Conservation (phyloP, 495 filamentous ascomycete genomes). For the Aspergillus leporis region DNA sequence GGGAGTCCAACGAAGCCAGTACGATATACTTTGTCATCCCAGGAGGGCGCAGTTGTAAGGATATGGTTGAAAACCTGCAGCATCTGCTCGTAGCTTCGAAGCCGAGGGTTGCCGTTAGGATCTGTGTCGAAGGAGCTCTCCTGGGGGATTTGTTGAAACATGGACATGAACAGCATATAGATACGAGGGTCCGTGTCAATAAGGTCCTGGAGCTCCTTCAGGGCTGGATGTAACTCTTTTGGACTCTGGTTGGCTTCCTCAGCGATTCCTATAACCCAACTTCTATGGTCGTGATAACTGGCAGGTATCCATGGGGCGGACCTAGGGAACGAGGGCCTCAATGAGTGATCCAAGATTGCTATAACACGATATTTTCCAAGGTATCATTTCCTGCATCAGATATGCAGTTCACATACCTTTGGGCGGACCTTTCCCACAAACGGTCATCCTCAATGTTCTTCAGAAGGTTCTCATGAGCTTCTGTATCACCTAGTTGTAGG, state of each 20-base stretch:
- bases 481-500: too few species aligned
- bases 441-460: too few species aligned
- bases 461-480: too few species aligned
- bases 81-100: slow-evolving; percentile 63
- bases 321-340: too few species aligned
- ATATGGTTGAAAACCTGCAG: slow-evolving; percentile 61
- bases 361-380: too few species aligned
- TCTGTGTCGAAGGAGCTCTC: slow-evolving; percentile 44
- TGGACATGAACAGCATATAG: slow-evolving; percentile 39
- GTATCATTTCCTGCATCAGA: too few species aligned
- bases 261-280: slow-evolving; percentile 28
- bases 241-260: slow-evolving; percentile 18
- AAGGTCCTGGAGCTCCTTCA: slow-evolving; percentile 38
- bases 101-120: slow-evolving; percentile 45
- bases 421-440: too few species aligned
- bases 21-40: slow-evolving; percentile 46
- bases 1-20: slow-evolving; percentile 64
- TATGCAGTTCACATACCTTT: too few species aligned
- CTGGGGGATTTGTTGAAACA: slow-evolving; percentile 65
- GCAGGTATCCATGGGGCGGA: too few species aligned
- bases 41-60: slow-evolving; percentile 58
- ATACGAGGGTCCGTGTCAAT: slow-evolving; percentile 40
- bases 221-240: slow-evolving; percentile 25
- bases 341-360: too few species aligned
- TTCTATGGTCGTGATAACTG: too few species aligned